Base-by-base conservation (phyloP, 768 basidiomycete species). In the Suillus plorans region DNA sequence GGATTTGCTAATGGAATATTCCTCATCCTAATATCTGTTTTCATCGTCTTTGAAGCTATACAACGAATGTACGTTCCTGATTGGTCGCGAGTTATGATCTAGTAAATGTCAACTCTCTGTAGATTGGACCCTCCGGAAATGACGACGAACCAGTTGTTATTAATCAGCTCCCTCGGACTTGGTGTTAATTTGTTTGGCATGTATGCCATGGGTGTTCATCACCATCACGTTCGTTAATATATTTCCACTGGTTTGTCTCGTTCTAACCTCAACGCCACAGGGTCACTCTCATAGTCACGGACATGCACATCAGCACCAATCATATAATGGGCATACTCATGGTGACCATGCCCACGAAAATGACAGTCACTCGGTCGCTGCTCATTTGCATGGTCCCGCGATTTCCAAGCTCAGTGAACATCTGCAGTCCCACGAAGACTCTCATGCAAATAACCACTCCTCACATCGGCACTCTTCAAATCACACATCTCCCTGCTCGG, bases 1-100 rank as follows among this genome's bases (percentile, higher is more conserved):
- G 97, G 97, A 14, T 99, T 99, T 72, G 95, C 97, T 2, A 99
- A 99, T 72, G 97, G 97, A 28, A 90, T 97, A 66, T 97, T 97
- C 74, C 80, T 95, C 4, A 89, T 97, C 66, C 78, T 97, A 58
- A 97, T 99, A 64, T 98, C 96, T 3, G 89, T 99, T 66, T 99
- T 99, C 76, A 99, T 99, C 74, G 90, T 99, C 44, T 98, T 99
- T 66, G 97, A 99, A 78, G 97, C 96, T 2, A 88, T 99, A 49
- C 95, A 99, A 77, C 85, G 97, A 69, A 84, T 99, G 93, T 97
- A 72, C 72, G 84, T 76, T 42, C 13, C 7, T 7, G 31, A 44
- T 28, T 60, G 28, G 8, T 4, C n/a, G 34, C 42, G 44, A 25
- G 53, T 34, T 7, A 62, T 53, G 53, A 52, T 41, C 20, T 14